A percentile compares a stretch with the other conserved stretches of the same genome.
phyloP scores from a whole-genome alignment of 164 flowering plant genomes.

The Aristolochia contorta region DNA sequence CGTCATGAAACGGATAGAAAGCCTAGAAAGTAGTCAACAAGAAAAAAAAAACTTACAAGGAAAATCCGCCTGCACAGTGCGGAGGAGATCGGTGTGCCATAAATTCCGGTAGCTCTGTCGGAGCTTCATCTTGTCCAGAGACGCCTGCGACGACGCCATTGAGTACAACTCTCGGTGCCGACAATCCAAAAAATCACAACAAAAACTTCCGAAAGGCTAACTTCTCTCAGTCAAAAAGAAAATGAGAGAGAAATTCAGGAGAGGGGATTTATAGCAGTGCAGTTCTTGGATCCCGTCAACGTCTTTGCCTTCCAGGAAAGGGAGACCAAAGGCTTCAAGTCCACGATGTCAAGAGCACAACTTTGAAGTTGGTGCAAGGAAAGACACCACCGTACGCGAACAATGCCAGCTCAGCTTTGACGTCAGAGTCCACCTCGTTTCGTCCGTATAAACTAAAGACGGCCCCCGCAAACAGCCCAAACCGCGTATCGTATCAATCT shows the following conservation, averaged over 20 bases:
- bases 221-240: not conserved
- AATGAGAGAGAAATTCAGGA: not conserved
- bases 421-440: too few relatives aligned
- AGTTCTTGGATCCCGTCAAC: too few relatives aligned
- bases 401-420: too few relatives aligned
- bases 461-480: too few relatives aligned
- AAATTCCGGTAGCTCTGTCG: slow-evolving; percentile 72
- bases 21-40: not conserved
- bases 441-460: too few relatives aligned
- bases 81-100: slow-evolving; percentile 78
- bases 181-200: too few relatives aligned
- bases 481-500: too few relatives aligned
- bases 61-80: slow-evolving; percentile 57
- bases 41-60: slow-evolving; percentile 38
- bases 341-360: not conserved
- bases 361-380: not conserved
- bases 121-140: slow-evolving; percentile 57
- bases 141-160: slow-evolving; percentile 41
- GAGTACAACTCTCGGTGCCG: not conserved
- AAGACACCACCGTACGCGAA: too few relatives aligned
- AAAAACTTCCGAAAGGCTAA: not conserved
- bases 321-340: too few relatives aligned
- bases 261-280: not conserved
- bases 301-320: too few relatives aligned
- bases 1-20: not conserved